A percentile compares a stretch with the other conserved stretches of the same genome.
These are phyloP conservation scores for Vitis rotundifolia DNA, from an alignment of 164 flowering plant genomes.

Conservation along the genomic window DNA sequence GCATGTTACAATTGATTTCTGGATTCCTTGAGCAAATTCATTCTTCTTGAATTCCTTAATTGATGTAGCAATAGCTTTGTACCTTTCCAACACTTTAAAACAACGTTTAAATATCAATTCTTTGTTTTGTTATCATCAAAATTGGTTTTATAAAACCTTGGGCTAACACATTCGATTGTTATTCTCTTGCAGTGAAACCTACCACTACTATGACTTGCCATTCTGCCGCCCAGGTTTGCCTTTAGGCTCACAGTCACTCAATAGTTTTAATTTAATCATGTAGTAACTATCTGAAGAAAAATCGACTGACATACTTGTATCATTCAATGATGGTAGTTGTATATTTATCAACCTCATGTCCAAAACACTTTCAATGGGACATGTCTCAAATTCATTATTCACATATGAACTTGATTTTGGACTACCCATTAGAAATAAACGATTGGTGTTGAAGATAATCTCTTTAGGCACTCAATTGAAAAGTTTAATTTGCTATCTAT, in stretches of 20 bases:
- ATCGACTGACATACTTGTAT: neutral
- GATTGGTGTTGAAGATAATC: too few relatives aligned
- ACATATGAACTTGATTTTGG: too few relatives aligned
- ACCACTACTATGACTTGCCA: slow-evolving; percentile 72
- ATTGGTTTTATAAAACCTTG: neutral
- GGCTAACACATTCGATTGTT: neutral
- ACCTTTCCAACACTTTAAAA: too few relatives aligned
- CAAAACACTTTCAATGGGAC: too few relatives aligned
- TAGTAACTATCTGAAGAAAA: neutral
- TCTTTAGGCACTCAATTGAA: too few relatives aligned
- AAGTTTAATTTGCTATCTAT: too few relatives aligned
- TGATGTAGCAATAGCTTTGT: too few relatives aligned
- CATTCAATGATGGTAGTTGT: neutral
- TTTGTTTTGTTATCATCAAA: neutral
- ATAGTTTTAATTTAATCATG: neutral
- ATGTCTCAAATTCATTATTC: too few relatives aligned
- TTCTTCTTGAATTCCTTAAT: too few relatives aligned
- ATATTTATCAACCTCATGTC: neutral
- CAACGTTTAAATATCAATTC: neutral
- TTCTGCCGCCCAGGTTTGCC: slow-evolving; percentile 86
- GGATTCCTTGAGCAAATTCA: too few relatives aligned
- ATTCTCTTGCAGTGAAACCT: slow-evolving; percentile 81
- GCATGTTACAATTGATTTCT: too few relatives aligned
- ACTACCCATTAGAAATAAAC: too few relatives aligned
- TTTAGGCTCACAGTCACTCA: slow-evolving; percentile 10